Conservation (phyloP, 1,284 basidiomycete genomes). For the Puccinia sorghi region DNA sequence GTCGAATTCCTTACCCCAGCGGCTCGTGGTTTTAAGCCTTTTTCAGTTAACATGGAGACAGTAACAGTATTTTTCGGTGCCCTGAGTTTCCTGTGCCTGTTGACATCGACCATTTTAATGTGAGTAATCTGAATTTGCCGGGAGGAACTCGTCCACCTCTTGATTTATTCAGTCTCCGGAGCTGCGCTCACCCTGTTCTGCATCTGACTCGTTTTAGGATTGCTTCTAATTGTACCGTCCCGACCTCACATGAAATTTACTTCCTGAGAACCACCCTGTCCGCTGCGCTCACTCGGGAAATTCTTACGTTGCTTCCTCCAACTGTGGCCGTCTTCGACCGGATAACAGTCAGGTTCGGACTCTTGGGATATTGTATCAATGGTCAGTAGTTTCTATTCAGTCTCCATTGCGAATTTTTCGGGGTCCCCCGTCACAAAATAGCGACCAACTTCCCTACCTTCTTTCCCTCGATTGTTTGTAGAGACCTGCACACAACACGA, state of each 20-base stretch:
- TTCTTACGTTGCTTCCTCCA: slow-evolving; percentile 11
- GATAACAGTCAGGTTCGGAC: slow-evolving; percentile 26
- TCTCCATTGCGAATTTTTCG: too few relatives aligned
- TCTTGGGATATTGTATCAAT: slow-evolving; percentile 46
- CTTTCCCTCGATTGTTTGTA: background rate
- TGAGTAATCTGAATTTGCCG: slow-evolving; percentile 1
- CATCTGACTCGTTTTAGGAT: slow-evolving; percentile 7
- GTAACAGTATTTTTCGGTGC: slow-evolving; percentile 27
- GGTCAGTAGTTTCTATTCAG: slow-evolving; percentile 5
- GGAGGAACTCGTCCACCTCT: background rate
- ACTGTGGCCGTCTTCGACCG: slow-evolving; percentile 34
- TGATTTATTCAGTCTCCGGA: background rate
- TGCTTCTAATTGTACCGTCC: slow-evolving; percentile 32
- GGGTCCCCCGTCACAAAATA: too few relatives aligned
- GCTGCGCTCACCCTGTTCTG: too few relatives aligned
- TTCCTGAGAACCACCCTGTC: slow-evolving; percentile 40
- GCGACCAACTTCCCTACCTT: background rate
- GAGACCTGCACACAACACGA: slow-evolving; percentile 24
- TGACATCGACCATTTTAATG: slow-evolving; percentile 30
- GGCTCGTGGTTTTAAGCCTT: background rate
- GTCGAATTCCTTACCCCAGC: background rate
- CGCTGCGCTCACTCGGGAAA: slow-evolving; percentile 11
- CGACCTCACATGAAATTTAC: slow-evolving; percentile 26
- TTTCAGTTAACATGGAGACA: slow-evolving; percentile 15
- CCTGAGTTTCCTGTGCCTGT: slow-evolving; percentile 30